Evolutionary conservation across 78 protist species (phyloP).

Genomic region (Emiliania huxleyi): DNA sequence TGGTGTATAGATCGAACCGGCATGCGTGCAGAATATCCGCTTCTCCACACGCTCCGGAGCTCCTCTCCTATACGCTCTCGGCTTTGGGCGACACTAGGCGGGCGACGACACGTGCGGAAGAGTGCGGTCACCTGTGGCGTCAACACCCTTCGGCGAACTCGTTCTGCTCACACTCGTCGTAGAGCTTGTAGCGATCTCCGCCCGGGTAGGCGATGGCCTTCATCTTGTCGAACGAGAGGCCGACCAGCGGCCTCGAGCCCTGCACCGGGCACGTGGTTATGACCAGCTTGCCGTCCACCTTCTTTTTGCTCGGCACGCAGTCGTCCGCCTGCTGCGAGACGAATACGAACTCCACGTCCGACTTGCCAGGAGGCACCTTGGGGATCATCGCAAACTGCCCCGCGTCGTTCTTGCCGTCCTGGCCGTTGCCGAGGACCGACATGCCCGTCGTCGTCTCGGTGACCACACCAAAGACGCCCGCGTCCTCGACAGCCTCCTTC

Average conservation of each 20-base stretch:
- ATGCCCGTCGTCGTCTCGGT: background rate
- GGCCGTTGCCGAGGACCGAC: background rate
- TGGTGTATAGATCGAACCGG: too few species aligned
- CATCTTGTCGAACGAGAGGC: background rate
- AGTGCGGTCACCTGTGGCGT: too few species aligned
- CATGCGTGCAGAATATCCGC: too few species aligned
- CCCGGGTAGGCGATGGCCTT: conserved; percentile 11
- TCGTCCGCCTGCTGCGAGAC: conserved; percentile 4
- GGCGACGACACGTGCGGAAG: too few species aligned
- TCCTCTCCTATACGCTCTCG: too few species aligned
- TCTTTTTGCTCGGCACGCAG: background rate
- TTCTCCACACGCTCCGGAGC: too few species aligned
- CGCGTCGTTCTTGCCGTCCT: background rate
- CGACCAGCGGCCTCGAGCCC: background rate
- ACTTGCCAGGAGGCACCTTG: background rate
- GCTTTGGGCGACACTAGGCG: too few species aligned
- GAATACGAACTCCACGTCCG: background rate
- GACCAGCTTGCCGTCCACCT: background rate
- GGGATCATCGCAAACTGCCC: conserved; percentile 20
- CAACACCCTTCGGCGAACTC: conserved; percentile 69
- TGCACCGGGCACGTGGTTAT: background rate
- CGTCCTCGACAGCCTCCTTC: background rate
- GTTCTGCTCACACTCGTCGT: conserved; percentile 26
- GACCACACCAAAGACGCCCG: conserved; percentile 12
- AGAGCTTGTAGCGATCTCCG: background rate